Evolutionary conservation across 129 eudicot genomes (phyloP).

Genomic region (Chrysanthemum makinoi): DNA sequence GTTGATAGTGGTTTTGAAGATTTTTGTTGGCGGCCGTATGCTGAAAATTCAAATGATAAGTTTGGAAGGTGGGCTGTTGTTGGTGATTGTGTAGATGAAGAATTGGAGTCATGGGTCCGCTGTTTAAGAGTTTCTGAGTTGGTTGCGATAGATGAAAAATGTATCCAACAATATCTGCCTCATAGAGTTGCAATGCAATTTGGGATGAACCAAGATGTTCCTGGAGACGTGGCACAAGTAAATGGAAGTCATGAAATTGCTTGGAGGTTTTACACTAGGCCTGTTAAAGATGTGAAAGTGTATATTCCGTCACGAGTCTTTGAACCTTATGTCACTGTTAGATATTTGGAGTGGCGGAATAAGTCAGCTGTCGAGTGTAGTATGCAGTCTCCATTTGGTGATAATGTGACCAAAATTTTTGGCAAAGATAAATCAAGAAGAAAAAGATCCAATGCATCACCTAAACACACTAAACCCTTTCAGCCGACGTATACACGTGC

Average conservation of each 20-base stretch:
- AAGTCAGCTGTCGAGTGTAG: not conserved
- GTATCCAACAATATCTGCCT: conserved; percentile 50
- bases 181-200: conserved; percentile 76
- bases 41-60: conserved; percentile 11
- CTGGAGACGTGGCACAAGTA: conserved; percentile 23
- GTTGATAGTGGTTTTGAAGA: conserved; percentile 24
- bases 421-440: conserved; percentile 15
- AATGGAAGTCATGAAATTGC: conserved; percentile 27
- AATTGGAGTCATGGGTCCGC: conserved; percentile 26
- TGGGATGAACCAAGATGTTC: conserved; percentile 68
- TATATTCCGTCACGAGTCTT: conserved; percentile 23
- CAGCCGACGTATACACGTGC: not conserved
- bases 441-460: conserved; percentile 8
- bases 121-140: conserved; percentile 47
- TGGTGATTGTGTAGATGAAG: conserved; percentile 25
- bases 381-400: not conserved
- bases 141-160: conserved; percentile 38
- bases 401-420: not conserved
- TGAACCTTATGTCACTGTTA: conserved; percentile 35
- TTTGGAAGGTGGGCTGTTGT: conserved; percentile 27
- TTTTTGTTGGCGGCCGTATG: conserved; percentile 47
- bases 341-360: conserved; percentile 49
- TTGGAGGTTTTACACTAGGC: conserved; percentile 35
- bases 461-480: not conserved
- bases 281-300: conserved; percentile 24